A percentile compares a stretch with the other conserved stretches of the same genome.
These are phyloP conservation scores for Trichoderma lentiforme DNA, from an alignment of 2,329 filamentous ascomycete species.

Conservation along the genomic window DNA sequence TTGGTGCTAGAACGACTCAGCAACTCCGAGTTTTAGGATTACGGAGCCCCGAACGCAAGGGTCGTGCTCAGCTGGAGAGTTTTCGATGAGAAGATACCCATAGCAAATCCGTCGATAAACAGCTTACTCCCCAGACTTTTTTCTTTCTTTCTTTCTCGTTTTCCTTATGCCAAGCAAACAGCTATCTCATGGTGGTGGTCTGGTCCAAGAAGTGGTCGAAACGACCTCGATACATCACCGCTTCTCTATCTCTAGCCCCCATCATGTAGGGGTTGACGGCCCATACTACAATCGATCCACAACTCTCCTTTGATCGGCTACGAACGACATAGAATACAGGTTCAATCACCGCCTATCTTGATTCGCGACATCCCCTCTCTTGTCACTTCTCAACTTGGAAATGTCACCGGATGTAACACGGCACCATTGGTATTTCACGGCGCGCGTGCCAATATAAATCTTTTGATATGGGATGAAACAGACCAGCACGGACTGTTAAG, in stretches of 20 bases:
- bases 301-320: background rate
- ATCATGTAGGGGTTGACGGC: background rate
- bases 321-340: background rate
- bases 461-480: background rate
- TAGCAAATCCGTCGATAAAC: slow-evolving; percentile 2
- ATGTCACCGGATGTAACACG: background rate
- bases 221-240: background rate
- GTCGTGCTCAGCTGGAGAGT: background rate
- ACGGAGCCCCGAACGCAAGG: background rate
- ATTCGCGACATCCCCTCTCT: background rate
- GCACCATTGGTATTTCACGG: background rate
- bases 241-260: background rate
- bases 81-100: background rate
- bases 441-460: background rate
- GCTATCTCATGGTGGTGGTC: background rate
- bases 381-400: background rate
- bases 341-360: background rate
- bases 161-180: background rate
- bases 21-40: background rate
- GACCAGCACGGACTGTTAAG: background rate
- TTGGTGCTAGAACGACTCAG: background rate
- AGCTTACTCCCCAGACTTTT: slow-evolving; percentile 1
- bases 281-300: background rate
- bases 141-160: background rate
- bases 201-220: background rate